Conservation (phyloP, 2,329 filamentous ascomycete genomes). For the Paecilomyces variotii region DNA sequence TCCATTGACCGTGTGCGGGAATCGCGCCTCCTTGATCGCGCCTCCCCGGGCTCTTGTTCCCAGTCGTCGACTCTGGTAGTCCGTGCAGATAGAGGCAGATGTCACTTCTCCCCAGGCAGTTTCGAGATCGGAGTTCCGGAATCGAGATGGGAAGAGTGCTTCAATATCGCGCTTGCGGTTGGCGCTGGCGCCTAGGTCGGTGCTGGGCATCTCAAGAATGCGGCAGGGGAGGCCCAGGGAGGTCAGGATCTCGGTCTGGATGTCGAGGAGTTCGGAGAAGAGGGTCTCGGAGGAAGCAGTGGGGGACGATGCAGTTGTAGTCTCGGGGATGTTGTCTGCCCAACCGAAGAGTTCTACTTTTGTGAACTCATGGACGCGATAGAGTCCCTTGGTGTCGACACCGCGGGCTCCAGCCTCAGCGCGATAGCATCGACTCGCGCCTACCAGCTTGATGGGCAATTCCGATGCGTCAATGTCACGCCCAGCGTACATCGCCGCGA, state of each 20-base stretch:
- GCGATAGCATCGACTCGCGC: conserved; percentile 85
- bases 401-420: conserved; percentile 89
- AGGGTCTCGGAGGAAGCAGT: conserved; percentile 36
- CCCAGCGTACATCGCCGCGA: conserved; percentile 83
- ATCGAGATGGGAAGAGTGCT: conserved; percentile 79
- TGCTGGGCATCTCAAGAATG: conserved; percentile 83
- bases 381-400: conserved; percentile 85
- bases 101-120: conserved; percentile 90
- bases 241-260: conserved; percentile 76
- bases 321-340: conserved; percentile 53
- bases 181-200: conserved; percentile 83
- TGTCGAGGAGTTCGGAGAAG: conserved; percentile 77
- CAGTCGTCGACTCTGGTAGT: conserved; percentile 83
- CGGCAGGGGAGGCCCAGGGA: conserved; percentile 75
- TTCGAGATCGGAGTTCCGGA: conserved; percentile 32
- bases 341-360: conserved; percentile 98
- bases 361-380: conserved; percentile 96
- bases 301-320: conserved; percentile 12
- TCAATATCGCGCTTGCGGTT: conserved; percentile 87
- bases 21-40: conserved; percentile 46
- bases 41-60: conserved; percentile 61
- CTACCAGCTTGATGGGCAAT: conserved; percentile 72
- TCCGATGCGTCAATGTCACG: conserved; percentile 55
- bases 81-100: conserved; percentile 81
- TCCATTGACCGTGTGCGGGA: conserved; percentile 87